These are phyloP conservation scores for Acanthamoeba lugdunensis DNA, from an alignment of 208 protist genomes.

Conservation along the genomic window DNA sequence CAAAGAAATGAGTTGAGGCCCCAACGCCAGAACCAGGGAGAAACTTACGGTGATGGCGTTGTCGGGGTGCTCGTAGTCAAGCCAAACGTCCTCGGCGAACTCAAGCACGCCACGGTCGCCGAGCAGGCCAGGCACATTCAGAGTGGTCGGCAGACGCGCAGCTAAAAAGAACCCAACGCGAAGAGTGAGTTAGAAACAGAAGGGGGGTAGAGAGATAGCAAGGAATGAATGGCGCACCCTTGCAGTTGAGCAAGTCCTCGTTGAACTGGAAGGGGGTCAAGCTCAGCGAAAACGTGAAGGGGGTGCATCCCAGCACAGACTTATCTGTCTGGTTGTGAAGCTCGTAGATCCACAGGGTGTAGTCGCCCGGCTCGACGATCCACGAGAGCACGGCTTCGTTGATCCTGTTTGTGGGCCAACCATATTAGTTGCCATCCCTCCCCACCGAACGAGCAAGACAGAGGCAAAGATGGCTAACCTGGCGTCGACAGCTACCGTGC, in stretches of 20 bases:
- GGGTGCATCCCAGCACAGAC: conserved; percentile 37
- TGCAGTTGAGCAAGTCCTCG: conserved; percentile 65
- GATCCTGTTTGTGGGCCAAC: background rate
- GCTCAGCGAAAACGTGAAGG: conserved; percentile 61
- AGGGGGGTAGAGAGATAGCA: too few species aligned
- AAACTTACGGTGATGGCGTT: background rate
- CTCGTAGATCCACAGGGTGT: conserved; percentile 50
- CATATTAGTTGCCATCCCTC: background rate
- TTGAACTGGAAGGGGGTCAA: background rate
- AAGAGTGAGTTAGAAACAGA: background rate
- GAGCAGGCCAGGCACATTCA: conserved; percentile 69
- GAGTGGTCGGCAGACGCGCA: background rate
- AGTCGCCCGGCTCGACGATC: conserved; percentile 40
- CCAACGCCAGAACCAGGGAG: background rate
- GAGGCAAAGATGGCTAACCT: background rate
- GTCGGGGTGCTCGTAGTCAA: conserved; percentile 32
- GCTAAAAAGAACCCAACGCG: background rate
- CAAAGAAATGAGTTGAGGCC: background rate
- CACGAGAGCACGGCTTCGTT: conserved; percentile 59
- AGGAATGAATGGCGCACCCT: background rate
- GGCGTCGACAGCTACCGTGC: conserved; percentile 21
- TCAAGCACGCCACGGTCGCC: conserved; percentile 31
- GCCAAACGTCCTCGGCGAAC: conserved; percentile 33
- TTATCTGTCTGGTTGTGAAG: conserved; percentile 53
- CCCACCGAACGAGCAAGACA: background rate